Conservation (phyloP, 2,329 filamentous ascomycete genomes). For the Claviceps sp. region DNA sequence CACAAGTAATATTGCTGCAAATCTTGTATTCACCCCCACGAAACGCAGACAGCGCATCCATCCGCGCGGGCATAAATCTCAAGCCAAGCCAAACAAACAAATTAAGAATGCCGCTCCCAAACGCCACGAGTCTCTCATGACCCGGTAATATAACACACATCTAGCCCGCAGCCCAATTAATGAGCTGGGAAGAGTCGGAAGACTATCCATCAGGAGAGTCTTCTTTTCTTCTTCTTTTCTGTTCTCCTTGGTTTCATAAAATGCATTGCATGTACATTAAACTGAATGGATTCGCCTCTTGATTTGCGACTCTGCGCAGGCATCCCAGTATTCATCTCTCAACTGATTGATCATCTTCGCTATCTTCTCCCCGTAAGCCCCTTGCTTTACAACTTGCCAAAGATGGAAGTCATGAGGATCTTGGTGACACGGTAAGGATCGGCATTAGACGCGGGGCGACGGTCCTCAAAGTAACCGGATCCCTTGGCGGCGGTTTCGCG, state of each 20-base stretch:
- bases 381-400: constrained; percentile 19
- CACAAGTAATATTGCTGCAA: too few relatives aligned
- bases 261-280: too few relatives aligned
- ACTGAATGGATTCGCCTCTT: neutral
- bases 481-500: constrained; percentile 73
- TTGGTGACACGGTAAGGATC: constrained; percentile 75
- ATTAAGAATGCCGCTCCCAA: neutral
- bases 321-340: too few relatives aligned
- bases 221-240: too few relatives aligned
- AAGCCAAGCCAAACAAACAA: neutral
- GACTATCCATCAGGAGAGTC: neutral
- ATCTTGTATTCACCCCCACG: neutral
- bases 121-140: neutral
- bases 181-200: too few relatives aligned
- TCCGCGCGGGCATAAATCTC: neutral
- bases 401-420: constrained; percentile 62
- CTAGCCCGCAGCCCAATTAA: neutral
- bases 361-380: neutral
- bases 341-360: too few relatives aligned
- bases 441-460: constrained; percentile 71
- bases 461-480: constrained; percentile 89
- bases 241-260: too few relatives aligned
- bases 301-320: neutral
- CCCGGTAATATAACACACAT: neutral
- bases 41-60: neutral